Evolutionary conservation across 179 eudicot species (phyloP).

Genomic region (Pouteria campechiana): DNA sequence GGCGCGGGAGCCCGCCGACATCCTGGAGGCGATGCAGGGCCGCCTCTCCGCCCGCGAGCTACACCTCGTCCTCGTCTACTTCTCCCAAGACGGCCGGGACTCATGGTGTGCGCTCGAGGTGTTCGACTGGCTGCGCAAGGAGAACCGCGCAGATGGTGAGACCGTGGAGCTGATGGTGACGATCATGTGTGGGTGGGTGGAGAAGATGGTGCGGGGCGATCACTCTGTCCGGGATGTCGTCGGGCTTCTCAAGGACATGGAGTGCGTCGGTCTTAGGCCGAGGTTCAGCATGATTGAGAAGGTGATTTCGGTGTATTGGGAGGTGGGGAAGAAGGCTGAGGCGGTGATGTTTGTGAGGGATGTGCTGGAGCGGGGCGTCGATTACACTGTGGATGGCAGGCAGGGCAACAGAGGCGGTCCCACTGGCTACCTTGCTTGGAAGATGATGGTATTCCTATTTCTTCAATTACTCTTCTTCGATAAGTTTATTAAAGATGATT

Average conservation of each 20-base stretch:
- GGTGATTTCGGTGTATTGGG: constrained; percentile 83
- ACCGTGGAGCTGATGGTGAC: constrained; percentile 96
- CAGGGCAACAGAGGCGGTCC: constrained; percentile 64
- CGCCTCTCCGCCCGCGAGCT: constrained; percentile 58
- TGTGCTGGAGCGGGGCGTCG: constrained; percentile 49
- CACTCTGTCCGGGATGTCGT: constrained; percentile 52
- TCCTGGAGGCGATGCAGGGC: constrained; percentile 79
- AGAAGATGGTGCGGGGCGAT: constrained; percentile 57
- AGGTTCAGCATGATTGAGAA: constrained; percentile 86
- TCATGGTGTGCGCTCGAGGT: constrained; percentile 98
- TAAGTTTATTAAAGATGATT: too few species aligned
- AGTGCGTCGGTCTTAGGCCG: constrained; percentile 85
- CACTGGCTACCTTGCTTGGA: constrained; percentile 82
- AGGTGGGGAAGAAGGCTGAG: constrained; percentile 38
- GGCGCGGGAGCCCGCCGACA: constrained; percentile 86
- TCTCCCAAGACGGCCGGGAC: constrained; percentile 91
- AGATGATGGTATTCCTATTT: constrained; percentile 37
- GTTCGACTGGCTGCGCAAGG: constrained; percentile 87
- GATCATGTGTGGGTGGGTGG: constrained; percentile 83
- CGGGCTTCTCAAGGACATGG: constrained; percentile 84
- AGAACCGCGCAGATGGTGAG: constrained; percentile 84
- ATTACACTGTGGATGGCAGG: constrained; percentile 21
- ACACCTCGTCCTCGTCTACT: constrained; percentile 79
- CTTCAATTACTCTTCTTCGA: not conserved
- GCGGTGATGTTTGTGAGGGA: constrained; percentile 60